A percentile compares a stretch with the other conserved stretches of the same genome.
These are phyloP conservation scores for Bryum argenteum DNA, from an alignment of 225 moss, liverwort and hornwort species.

Conservation along the genomic window DNA sequence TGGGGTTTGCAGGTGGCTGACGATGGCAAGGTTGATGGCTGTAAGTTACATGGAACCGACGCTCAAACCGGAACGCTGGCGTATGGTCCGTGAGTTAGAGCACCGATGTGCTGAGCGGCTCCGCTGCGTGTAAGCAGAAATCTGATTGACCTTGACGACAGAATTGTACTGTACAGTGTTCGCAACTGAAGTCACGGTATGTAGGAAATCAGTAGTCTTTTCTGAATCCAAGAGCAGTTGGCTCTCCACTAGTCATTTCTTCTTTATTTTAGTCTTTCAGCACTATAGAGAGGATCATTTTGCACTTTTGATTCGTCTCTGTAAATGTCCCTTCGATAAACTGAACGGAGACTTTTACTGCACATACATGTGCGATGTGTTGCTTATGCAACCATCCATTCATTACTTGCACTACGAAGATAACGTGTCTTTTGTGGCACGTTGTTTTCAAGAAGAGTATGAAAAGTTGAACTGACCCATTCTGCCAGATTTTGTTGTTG, in stretches of 20 bases:
- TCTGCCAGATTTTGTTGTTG: no score
- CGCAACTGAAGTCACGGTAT: background rate
- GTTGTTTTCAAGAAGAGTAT: no score
- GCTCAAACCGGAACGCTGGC: constrained; percentile 70
- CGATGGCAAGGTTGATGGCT: constrained; percentile 73
- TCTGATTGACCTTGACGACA: background rate
- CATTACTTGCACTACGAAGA: no score
- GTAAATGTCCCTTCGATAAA: background rate
- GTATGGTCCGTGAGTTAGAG: constrained; percentile 77
- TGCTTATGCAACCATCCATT: no score
- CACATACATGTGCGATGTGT: no score
- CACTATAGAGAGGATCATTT: background rate
- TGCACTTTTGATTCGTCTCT: background rate
- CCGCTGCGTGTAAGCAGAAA: constrained; percentile 30
- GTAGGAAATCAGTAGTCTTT: background rate
- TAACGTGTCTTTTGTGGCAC: no score
- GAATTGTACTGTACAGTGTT: constrained; percentile 27
- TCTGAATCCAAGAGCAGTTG: background rate
- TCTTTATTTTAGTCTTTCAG: background rate
- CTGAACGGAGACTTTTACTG: no score
- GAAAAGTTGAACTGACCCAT: no score
- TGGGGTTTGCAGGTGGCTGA: constrained; percentile 75
- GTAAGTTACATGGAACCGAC: constrained; percentile 69
- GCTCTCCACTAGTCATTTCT: background rate
- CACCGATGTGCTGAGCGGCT: constrained; percentile 62